These are phyloP conservation scores for Nadsonia fulvescens DNA, from an alignment of 805 yeast species.

Conservation along the genomic window DNA sequence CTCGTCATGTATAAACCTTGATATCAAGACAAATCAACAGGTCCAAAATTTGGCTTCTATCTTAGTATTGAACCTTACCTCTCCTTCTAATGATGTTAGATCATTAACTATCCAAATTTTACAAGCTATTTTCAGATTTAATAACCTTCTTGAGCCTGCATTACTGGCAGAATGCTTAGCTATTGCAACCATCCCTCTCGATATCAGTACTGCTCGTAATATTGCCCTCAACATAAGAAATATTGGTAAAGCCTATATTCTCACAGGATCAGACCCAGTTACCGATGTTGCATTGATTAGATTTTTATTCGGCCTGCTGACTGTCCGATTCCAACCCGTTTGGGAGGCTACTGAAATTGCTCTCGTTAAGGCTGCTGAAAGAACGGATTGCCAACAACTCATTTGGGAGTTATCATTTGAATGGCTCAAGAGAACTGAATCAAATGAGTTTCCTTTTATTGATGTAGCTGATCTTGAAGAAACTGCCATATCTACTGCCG, in stretches of 20 bases:
- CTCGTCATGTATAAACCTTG: too few species aligned
- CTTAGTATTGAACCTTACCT: neutral
- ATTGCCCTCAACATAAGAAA: constrained; percentile 49
- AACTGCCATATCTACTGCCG: too few species aligned
- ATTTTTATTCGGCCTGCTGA: constrained; percentile 49
- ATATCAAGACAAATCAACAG: too few species aligned
- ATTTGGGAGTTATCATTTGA: constrained; percentile 39
- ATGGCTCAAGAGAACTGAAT: constrained; percentile 15
- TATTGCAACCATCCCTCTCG: constrained; percentile 58
- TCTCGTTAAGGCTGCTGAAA: constrained; percentile 28
- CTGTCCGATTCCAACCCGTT: constrained; percentile 64
- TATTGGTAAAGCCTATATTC: constrained; percentile 28
- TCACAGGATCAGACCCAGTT: constrained; percentile 14
- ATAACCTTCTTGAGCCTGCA: constrained; percentile 5
- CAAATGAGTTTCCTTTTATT: constrained; percentile 9
- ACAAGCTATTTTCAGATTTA: constrained; percentile 4
- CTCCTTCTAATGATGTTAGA: constrained; percentile 34
- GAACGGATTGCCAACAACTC: constrained; percentile 22
- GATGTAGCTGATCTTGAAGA: constrained; percentile 5
- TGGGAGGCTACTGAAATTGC: constrained; percentile 64
- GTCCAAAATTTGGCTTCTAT: neutral
- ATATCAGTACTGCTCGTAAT: constrained; percentile 56
- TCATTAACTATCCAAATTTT: constrained; percentile 27
- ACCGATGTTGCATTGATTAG: constrained; percentile 23
- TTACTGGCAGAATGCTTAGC: constrained; percentile 13